phyloP scores from a whole-genome alignment of 169 alveolate genomes.

The Miamiensis avidus region DNA sequence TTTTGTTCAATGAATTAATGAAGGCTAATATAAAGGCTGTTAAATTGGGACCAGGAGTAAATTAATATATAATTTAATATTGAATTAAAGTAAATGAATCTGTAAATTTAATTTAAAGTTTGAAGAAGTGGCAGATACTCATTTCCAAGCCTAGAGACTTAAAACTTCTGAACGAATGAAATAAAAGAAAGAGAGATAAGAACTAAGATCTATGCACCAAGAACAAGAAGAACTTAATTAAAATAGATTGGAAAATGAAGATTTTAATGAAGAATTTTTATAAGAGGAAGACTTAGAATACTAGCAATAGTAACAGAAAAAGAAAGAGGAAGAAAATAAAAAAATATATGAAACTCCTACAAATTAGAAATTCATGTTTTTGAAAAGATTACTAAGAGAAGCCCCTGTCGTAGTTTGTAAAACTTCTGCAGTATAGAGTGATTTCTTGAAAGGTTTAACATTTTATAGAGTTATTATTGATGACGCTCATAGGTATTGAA shows the following conservation, averaged over 20 bases:
- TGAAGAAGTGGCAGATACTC: not conserved
- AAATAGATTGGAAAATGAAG: not conserved
- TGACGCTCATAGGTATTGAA: constrained; percentile 4
- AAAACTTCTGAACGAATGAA: not conserved
- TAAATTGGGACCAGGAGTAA: constrained; percentile 12
- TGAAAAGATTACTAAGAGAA: constrained; percentile 12
- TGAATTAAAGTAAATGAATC: not conserved
- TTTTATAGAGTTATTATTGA: constrained; percentile 19
- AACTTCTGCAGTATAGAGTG: not conserved
- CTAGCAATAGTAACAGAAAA: not conserved
- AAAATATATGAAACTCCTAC: not conserved
- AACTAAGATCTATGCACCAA: not conserved
- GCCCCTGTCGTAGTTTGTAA: constrained; percentile 13
- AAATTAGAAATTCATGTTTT: not conserved
- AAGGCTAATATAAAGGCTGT: constrained; percentile 24
- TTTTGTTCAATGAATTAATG: constrained; percentile 3
- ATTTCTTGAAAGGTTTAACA: constrained; percentile 9
- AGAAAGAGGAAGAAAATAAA: not conserved
- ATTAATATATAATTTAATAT: no score
- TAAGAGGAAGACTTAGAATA: not conserved
- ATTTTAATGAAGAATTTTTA: not conserved
- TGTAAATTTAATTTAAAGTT: not conserved
- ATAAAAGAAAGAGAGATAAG: not conserved
- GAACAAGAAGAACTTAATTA: not conserved
- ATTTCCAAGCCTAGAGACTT: not conserved